These are phyloP conservation scores for Aspergillus oerlinghausenensis DNA, from an alignment of 2,329 filamentous ascomycete genomes.

Conservation along the genomic window DNA sequence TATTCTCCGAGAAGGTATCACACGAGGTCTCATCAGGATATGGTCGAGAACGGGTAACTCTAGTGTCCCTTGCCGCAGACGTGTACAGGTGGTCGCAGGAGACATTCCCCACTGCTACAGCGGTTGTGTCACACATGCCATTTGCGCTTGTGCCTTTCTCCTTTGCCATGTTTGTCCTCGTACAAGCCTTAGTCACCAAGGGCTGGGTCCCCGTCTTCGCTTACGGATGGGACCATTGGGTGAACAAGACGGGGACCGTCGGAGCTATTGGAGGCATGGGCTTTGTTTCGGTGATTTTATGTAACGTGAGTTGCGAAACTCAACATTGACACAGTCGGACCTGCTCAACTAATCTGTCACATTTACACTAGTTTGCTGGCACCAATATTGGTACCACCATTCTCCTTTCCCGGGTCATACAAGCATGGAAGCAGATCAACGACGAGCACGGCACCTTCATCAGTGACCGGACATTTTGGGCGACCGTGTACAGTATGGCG, in stretches of 20 bases:
- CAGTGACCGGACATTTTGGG: conserved; percentile 65
- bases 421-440: conserved; percentile 63
- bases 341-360: conserved; percentile 11
- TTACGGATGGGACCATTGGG: conserved; percentile 70
- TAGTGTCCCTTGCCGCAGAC: conserved; percentile 48
- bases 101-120: conserved; percentile 66
- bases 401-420: conserved; percentile 65
- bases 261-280: conserved; percentile 69
- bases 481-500: conserved; percentile 69
- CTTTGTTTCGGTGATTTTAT: conserved; percentile 65
- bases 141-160: conserved; percentile 66
- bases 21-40: neutral
- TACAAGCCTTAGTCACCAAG: conserved; percentile 67
- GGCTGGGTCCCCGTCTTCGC: conserved; percentile 72
- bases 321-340: neutral
- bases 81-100: conserved; percentile 58
- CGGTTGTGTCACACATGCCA: conserved; percentile 62
- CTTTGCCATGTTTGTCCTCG: conserved; percentile 69
- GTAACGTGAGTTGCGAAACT: conserved; percentile 57
- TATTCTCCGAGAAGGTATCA: neutral
- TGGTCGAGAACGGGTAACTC: conserved; percentile 38
- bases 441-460: conserved; percentile 45
- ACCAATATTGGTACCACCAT: conserved; percentile 76
- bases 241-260: conserved; percentile 62
- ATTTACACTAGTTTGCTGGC: conserved; percentile 58